These are phyloP conservation scores for Hypomontagnella submonticulosa DNA, from an alignment of 495 filamentous ascomycete genomes.

Conservation along the genomic window DNA sequence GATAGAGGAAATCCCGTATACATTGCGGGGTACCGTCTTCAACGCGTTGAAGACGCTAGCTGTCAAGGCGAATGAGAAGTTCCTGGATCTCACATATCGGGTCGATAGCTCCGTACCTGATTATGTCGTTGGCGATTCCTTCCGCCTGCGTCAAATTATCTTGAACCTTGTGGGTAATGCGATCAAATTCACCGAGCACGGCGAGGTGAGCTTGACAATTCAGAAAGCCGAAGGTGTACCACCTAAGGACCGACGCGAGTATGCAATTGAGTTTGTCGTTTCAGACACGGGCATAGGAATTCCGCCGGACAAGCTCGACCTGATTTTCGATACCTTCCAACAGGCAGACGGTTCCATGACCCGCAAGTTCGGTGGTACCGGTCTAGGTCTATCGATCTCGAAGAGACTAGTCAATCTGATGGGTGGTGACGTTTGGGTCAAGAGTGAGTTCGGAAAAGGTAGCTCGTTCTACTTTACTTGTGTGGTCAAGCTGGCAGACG, in stretches of 20 bases:
- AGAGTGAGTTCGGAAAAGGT: constrained; percentile 90
- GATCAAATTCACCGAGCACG: constrained; percentile 97
- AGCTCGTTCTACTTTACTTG: constrained; percentile 99
- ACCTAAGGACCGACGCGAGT: constrained; percentile 73
- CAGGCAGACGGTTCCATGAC: constrained; percentile 99
- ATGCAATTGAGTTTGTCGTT: constrained; percentile 95
- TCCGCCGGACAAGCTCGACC: constrained; percentile 91
- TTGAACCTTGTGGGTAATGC: constrained; percentile 84
- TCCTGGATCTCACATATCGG: constrained; percentile 91
- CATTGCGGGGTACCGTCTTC: constrained; percentile 93
- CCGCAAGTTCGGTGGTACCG: constrained; percentile 95
- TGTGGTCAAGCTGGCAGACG: constrained; percentile 85
- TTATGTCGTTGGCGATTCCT: constrained; percentile 96
- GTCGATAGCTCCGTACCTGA: constrained; percentile 96
- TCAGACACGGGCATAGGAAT: constrained; percentile 98
- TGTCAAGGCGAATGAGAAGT: constrained; percentile 97
- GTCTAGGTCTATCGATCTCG: constrained; percentile 95
- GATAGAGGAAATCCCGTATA: constrained; percentile 98
- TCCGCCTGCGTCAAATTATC: constrained; percentile 95
- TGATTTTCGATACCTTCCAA: constrained; percentile 99
- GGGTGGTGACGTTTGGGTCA: constrained; percentile 98
- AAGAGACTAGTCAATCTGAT: constrained; percentile 95
- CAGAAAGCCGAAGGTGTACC: constrained; percentile 74
- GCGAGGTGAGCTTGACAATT: constrained; percentile 95
- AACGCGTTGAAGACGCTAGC: constrained; percentile 96